Base-by-base conservation (phyloP, 345 rosid genomes). In the Physaria fendleri region DNA sequence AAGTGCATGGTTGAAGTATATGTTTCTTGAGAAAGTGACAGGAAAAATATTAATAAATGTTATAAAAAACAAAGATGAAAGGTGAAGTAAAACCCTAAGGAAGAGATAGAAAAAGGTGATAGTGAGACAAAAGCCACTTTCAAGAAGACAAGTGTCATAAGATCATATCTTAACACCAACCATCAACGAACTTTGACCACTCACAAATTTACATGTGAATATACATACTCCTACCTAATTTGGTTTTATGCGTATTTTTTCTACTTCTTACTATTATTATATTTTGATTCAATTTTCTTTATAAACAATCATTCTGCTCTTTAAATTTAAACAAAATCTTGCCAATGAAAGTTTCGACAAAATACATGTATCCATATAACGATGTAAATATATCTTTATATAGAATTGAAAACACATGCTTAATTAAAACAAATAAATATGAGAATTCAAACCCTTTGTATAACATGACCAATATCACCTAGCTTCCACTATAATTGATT, bases 101-200 rank as follows among this genome's bases (percentile, higher is more conserved):
- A 69, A 69, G 68, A 46, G 17, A 54, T n/a, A 17, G 12, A 13
- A 35, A 59, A 52, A 43, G 33, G 53, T 61, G 49, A 30, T 27
- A 20, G 37, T 37, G 56, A 60, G 24, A 69, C 43, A 69, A 59
- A 43, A 45, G 57, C 20, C 30, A 23, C 51, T 54, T 61, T 61
- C 63, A 69, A 50, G 42, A 54, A 27, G 39, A 17, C 49, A 29
- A 57, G 24, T 68, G 57, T 76, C 50, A 32, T 32, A 20, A 20
- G 28, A 52, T 33, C 59, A 74, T 65, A 30, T 49, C 69, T 62
- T 62, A 56, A 42, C 23, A 56, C 54, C 65, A 65, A 71, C 65
- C 60, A 71, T 64, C 65, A 71, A 71, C 75, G 60, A 64, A 71
- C 75, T 71, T 64, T 48, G 70, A 48, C 70, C 59, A 70, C 54